These are phyloP conservation scores for Candida oleophila DNA, from an alignment of 805 yeast genomes.

Conservation along the genomic window DNA sequence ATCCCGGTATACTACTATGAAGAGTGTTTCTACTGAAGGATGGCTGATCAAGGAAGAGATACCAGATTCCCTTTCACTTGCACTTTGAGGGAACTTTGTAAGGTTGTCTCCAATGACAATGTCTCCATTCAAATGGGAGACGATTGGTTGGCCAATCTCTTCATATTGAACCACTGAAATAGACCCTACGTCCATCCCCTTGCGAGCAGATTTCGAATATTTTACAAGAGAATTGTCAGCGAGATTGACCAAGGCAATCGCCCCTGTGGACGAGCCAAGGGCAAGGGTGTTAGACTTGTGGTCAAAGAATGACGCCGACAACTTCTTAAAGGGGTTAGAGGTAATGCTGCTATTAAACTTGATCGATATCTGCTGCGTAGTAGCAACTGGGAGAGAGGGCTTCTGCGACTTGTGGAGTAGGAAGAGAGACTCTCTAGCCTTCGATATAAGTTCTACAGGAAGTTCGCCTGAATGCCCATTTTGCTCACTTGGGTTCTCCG, in stretches of 20 bases:
- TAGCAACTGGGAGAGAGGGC: constrained; percentile 17
- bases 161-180: constrained; percentile 10
- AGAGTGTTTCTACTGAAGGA: constrained; percentile 29
- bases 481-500: neutral
- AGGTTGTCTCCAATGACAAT: constrained; percentile 8
- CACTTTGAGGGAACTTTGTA: constrained; percentile 1
- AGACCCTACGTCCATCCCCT: constrained; percentile 15
- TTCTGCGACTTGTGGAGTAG: constrained; percentile 36
- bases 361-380: constrained; percentile 13
- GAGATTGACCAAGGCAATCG: constrained; percentile 5
- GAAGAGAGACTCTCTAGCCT: constrained; percentile 34
- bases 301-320: constrained; percentile 6
- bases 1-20: constrained; percentile 23
- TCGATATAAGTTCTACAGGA: constrained; percentile 21
- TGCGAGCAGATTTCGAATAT: constrained; percentile 9
- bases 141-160: constrained; percentile 13
- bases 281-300: neutral
- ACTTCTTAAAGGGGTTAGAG: constrained; percentile 13
- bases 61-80: constrained; percentile 6
- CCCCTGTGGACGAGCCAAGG: constrained; percentile 15
- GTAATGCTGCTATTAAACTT: constrained; percentile 4
- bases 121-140: constrained; percentile 17
- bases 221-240: neutral
- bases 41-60: constrained; percentile 23
- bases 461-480: neutral